These are phyloP conservation scores for Ehretia macrophylla DNA, from an alignment of 257 asterid genomes.

Conservation along the genomic window DNA sequence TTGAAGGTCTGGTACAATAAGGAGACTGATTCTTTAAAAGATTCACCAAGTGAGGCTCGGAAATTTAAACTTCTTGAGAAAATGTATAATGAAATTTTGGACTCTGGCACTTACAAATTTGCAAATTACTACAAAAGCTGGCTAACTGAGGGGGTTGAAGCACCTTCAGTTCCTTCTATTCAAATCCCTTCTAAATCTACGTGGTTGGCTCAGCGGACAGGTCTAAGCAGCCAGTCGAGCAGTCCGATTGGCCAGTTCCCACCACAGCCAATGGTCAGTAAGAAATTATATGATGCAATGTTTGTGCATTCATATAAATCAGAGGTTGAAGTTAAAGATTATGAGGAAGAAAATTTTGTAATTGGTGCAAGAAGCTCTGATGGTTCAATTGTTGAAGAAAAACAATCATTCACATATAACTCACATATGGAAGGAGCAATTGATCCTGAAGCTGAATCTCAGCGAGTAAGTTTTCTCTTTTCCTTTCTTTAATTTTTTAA, in stretches of 20 bases:
- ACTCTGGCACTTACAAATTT: slow-evolving; percentile 50
- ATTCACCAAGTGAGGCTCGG: slow-evolving; percentile 26
- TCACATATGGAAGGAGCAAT: slow-evolving; percentile 22
- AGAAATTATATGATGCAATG: slow-evolving; percentile 54
- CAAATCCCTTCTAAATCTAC: slow-evolving; percentile 41
- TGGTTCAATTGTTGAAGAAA: slow-evolving; percentile 44
- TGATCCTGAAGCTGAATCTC: slow-evolving; percentile 24
- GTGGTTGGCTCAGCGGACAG: slow-evolving; percentile 22
- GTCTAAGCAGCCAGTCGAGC: slow-evolving; percentile 29
- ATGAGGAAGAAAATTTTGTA: slow-evolving; percentile 38
- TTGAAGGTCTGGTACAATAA: slow-evolving; percentile 56
- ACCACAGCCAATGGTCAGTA: slow-evolving; percentile 58
- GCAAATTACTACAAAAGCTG: slow-evolving; percentile 78
- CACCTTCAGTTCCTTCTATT: slow-evolving; percentile 49
- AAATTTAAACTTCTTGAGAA: slow-evolving; percentile 41
- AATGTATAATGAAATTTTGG: slow-evolving; percentile 49
- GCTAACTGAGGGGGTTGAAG: slow-evolving; percentile 60
- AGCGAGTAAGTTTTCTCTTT: background rate
- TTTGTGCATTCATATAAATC: slow-evolving; percentile 42
- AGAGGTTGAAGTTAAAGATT: slow-evolving; percentile 19
- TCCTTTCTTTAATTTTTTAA: too few species aligned
- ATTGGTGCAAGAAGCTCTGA: slow-evolving; percentile 35
- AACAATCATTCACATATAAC: slow-evolving; percentile 32
- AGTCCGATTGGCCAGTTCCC: slow-evolving; percentile 41
- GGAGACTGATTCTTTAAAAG: slow-evolving; percentile 31